Percentiles rank a stretch among this genome's conserved stretches.
Conservation (phyloP, 225 moss, liverwort and hornwort genomes). For the Climacium dendroides region DNA sequence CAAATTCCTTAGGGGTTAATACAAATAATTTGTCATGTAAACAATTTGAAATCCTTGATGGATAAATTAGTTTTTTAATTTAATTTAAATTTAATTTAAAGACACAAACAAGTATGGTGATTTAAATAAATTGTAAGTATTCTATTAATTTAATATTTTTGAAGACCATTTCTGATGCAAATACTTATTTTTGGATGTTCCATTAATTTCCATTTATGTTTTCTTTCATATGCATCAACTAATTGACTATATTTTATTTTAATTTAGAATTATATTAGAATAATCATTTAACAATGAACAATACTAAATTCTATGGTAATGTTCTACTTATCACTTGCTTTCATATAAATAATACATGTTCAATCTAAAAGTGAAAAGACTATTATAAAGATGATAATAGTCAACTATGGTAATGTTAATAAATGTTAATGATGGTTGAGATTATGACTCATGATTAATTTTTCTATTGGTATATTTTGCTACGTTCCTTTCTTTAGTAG, state of each 20-base stretch:
- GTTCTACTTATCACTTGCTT: not conserved
- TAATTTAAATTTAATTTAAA: no score
- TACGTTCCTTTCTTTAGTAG: fast-evolving
- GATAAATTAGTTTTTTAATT: no score
- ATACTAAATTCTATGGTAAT: fast-evolving
- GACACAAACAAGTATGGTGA: no score
- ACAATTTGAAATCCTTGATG: no score
- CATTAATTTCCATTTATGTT: not conserved
- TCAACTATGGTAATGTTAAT: no score
- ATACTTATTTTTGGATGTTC: not conserved
- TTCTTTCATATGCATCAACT: not conserved
- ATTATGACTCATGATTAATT: not conserved
- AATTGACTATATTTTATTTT: not conserved
- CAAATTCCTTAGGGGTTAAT: no score
- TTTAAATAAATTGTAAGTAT: no score
- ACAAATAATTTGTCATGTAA: no score
- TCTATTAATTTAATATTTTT: no score
- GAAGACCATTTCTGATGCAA: not conserved
- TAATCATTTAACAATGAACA: not conserved
- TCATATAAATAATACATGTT: not conserved
- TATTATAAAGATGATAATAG: not conserved
- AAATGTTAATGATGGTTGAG: not conserved
- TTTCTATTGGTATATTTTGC: not conserved
- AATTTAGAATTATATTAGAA: not conserved
- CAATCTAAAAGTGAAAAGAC: not conserved